These are phyloP conservation scores for Plasmodium berghei DNA, from an alignment of 169 alveolate genomes.

Conservation along the genomic window DNA sequence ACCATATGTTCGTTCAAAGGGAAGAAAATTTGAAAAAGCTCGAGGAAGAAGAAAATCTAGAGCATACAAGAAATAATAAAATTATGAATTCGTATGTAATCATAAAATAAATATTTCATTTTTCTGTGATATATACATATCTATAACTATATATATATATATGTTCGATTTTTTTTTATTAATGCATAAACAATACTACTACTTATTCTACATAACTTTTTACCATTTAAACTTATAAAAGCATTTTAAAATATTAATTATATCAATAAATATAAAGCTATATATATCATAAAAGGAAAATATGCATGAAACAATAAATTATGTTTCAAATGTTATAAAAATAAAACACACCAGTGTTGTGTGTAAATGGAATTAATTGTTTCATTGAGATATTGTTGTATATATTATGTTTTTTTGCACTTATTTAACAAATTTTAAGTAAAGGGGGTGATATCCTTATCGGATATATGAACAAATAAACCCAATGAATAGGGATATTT, in stretches of 20 bases:
- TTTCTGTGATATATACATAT: slow-evolving; percentile 62
- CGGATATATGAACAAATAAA: no score
- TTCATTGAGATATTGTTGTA: no score
- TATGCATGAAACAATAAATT: no score
- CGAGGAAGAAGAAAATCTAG: slow-evolving; percentile 94
- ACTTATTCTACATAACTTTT: slow-evolving; percentile 23
- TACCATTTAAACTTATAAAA: slow-evolving; percentile 2
- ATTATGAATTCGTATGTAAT: slow-evolving; percentile 15
- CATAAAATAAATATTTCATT: slow-evolving; percentile 28
- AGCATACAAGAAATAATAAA: slow-evolving; percentile 87
- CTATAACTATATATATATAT: slow-evolving; percentile 5
- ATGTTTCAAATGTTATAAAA: no score
- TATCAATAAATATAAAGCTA: background rate
- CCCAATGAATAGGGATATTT: no score
- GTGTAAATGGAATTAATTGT: no score
- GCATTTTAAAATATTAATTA: slow-evolving; percentile 7
- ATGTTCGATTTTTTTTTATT: slow-evolving; percentile 17
- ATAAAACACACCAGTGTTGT: no score
- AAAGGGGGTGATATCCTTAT: no score
- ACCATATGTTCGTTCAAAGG: slow-evolving; percentile 94
- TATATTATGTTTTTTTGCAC: no score
- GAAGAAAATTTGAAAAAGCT: slow-evolving; percentile 95
- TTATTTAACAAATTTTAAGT: no score
- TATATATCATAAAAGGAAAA: background rate
- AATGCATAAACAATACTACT: slow-evolving; percentile 9